Evolutionary conservation across 345 rosid genomes (phyloP), one percentile per base, ranked within the genome.

Genomic region (Ailanthus altissimus): DNA sequence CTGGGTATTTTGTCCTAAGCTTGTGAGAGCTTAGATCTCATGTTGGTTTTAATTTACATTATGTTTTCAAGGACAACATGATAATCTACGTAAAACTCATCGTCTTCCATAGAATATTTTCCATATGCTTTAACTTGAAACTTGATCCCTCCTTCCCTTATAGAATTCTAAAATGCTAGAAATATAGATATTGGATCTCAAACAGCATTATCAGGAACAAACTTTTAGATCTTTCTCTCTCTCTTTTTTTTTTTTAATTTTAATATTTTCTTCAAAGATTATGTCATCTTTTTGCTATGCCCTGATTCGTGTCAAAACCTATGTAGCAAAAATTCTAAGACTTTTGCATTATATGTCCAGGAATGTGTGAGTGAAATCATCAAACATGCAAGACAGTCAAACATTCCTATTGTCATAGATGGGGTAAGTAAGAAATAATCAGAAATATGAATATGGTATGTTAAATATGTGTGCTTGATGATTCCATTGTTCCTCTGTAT

Each of bases 371-470:
- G 90, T 77, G 80, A 85, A 68, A 92, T 93, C 82, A 87, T 96
- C 83, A 86, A 80, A 82, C 90, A 68, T 81, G 99, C 98, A 73
- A 91, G 88, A 76, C 79, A 81, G 66, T 83, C 54, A 75, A 92
- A 87, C 82, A 87, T 93, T 83, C 98, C 99, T 16, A 81, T 93
- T 67, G 90, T 96, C 70, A 76, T 96, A 60, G 98, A 95, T 67
- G 98, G 97, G 97, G 97, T 93, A 84, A 79, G 88, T 77, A 63
- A 63, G 46, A 32, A 70, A 70, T 74, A 54, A 68, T 42, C 20
- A 60, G 25, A 62, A 47, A 71, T 36, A 59, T 62, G 42, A 5
- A 28, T 38, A 68, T 54, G 25, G 61, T 77, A 40, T 81, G 23
- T 8, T 56, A 82, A 42, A 56, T 47, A 26, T 65, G 11, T 63